Evolutionary conservation across 2,329 filamentous ascomycete species (phyloP).

Genomic region (Nakataea oryzae): DNA sequence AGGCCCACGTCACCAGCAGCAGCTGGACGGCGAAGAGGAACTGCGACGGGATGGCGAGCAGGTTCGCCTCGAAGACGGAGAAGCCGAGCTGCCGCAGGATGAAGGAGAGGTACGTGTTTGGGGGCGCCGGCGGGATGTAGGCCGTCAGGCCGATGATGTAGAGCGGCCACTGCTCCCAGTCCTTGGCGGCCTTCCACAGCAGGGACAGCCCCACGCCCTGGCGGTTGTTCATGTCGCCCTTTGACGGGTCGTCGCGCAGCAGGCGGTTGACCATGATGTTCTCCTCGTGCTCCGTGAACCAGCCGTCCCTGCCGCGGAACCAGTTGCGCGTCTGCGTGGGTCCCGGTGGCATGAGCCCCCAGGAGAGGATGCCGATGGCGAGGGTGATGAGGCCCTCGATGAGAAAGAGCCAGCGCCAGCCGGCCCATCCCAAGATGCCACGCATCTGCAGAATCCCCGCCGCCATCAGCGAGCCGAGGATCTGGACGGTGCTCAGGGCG

Average conservation of each 20-base stretch:
- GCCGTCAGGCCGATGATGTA: constrained; percentile 22
- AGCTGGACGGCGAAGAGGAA: constrained; percentile 27
- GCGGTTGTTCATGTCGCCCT: constrained; percentile 48
- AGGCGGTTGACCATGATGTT: constrained; percentile 48
- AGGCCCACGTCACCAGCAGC: constrained; percentile 37
- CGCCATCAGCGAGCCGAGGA: constrained; percentile 23
- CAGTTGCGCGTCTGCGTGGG: constrained; percentile 30
- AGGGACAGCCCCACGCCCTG: constrained; percentile 26
- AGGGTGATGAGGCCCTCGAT: constrained; percentile 46
- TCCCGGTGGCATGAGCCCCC: constrained; percentile 34
- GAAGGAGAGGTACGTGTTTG: constrained; percentile 8
- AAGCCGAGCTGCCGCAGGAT: constrained; percentile 9
- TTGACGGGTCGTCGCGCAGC: constrained; percentile 44
- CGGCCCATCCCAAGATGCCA: constrained; percentile 23
- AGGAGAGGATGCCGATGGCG: constrained; percentile 35
- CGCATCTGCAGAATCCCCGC: constrained; percentile 25
- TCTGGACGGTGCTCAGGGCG: constrained; percentile 18
- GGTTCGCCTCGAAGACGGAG: constrained; percentile 12
- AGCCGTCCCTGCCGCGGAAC: constrained; percentile 32
- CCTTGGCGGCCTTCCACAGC: constrained; percentile 9
- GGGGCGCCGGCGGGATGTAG: constrained; percentile 21
- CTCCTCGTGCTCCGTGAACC: constrained; percentile 42
- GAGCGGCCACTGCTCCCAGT: constrained; percentile 11
- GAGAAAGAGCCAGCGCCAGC: constrained; percentile 40
- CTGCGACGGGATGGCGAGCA: constrained; percentile 8